phyloP scores from a whole-genome alignment of 345 rosid genomes.

The Isatis tinctoria region DNA sequence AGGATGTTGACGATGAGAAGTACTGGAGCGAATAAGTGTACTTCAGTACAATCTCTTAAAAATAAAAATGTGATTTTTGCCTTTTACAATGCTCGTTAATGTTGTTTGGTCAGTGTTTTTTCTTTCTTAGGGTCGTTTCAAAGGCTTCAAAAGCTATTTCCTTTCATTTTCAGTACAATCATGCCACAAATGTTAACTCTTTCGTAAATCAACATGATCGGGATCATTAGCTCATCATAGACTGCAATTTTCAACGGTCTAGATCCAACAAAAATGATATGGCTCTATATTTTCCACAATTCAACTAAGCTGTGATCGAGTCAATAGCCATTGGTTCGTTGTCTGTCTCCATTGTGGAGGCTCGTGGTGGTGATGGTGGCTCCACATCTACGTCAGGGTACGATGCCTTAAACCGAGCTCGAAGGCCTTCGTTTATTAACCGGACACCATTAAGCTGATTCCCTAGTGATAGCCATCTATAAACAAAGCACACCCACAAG shows the following conservation, averaged over 20 bases:
- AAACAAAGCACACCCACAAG: not conserved
- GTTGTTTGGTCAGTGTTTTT: not conserved
- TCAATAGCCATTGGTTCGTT: constrained; percentile 41
- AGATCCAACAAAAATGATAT: constrained; percentile 2
- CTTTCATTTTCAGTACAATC: constrained; percentile 5
- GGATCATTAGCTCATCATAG: not conserved
- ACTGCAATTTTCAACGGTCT: not conserved
- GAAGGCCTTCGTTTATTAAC: constrained; percentile 85
- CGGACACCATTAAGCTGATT: constrained; percentile 88
- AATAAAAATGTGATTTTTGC: not conserved
- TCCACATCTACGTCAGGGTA: constrained; percentile 83
- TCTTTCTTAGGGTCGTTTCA: not conserved
- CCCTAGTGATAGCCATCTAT: constrained; percentile 94
- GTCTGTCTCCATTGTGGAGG: constrained; percentile 76
- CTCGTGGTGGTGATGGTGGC: constrained; percentile 83
- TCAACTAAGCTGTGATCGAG: constrained; percentile 33
- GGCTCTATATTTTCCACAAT: not conserved
- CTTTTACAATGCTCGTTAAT: not conserved
- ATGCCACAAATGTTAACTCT: constrained; percentile 5
- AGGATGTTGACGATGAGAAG: constrained; percentile 38
- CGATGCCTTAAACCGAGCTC: constrained; percentile 94
- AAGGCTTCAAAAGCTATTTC: not conserved
- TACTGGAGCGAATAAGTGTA: constrained; percentile 35
- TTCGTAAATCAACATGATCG: not conserved
- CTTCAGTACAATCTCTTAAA: not conserved